Conservation (phyloP, 108 stramenopile genomes). For the Cyclotella kingstonii region DNA sequence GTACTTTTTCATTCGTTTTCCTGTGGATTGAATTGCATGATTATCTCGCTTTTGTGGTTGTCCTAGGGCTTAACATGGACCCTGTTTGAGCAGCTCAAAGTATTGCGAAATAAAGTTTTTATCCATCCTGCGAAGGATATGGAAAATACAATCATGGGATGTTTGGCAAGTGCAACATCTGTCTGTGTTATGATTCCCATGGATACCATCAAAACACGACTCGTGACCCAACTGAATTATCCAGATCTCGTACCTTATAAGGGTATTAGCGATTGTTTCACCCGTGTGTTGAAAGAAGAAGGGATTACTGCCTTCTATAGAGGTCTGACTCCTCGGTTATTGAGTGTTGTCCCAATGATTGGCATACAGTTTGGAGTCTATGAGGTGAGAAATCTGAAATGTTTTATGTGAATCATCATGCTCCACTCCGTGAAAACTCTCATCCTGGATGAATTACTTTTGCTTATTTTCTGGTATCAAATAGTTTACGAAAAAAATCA, state of each 20-base stretch:
- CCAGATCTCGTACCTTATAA: slow-evolving; percentile 72
- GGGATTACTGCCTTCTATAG: slow-evolving; percentile 90
- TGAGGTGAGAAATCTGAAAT: slow-evolving; percentile 43
- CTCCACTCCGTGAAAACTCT: not conserved
- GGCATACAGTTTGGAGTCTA: slow-evolving; percentile 96
- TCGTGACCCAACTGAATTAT: slow-evolving; percentile 82
- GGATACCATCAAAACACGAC: slow-evolving; percentile 95
- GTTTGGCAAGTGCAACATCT: slow-evolving; percentile 88
- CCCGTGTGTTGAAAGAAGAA: slow-evolving; percentile 83
- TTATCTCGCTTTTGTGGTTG: not conserved
- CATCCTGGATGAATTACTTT: not conserved
- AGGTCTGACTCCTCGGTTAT: slow-evolving; percentile 88
- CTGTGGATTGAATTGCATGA: not conserved
- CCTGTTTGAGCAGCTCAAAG: slow-evolving; percentile 92
- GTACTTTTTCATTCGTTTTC: not conserved
- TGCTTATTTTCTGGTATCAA: not conserved
- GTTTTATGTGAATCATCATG: no score
- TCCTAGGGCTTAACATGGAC: slow-evolving; percentile 92
- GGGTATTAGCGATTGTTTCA: slow-evolving; percentile 91
- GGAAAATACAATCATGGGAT: slow-evolving; percentile 94
- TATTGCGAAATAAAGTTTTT: slow-evolving; percentile 36
- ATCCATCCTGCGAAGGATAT: slow-evolving; percentile 73
- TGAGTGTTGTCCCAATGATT: slow-evolving; percentile 98
- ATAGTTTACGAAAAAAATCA: slow-evolving; percentile 75
- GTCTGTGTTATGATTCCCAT: slow-evolving; percentile 97